Conservation (phyloP, 2,329 filamentous ascomycete species). For the Aspergillus fructus region DNA sequence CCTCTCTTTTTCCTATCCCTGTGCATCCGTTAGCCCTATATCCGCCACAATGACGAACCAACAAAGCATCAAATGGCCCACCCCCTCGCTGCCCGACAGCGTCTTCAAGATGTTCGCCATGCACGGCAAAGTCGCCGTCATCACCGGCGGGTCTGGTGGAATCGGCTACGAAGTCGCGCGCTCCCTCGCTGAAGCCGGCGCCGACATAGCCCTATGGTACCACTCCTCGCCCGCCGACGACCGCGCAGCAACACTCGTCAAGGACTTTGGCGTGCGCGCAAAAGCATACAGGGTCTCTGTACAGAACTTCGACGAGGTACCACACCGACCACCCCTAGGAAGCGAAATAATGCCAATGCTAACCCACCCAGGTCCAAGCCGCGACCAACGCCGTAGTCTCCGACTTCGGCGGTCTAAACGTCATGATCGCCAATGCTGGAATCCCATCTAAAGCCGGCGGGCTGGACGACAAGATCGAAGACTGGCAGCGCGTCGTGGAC, state of each 20-base stretch:
- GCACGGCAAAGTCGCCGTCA: constrained; percentile 67
- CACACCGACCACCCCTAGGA: too few species aligned
- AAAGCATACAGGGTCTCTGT: neutral
- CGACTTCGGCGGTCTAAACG: constrained; percentile 73
- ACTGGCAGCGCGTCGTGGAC: constrained; percentile 66
- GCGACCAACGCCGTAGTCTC: constrained; percentile 47
- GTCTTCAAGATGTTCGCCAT: constrained; percentile 59
- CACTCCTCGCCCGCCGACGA: constrained; percentile 58
- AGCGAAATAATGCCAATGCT: too few species aligned
- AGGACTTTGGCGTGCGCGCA: neutral
- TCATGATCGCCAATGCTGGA: constrained; percentile 78
- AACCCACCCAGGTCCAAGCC: neutral
- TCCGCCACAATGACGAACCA: neutral
- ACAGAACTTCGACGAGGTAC: neutral
- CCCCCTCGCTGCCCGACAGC: neutral
- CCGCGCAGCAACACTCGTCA: neutral
- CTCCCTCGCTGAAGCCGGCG: constrained; percentile 67
- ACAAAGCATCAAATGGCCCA: neutral
- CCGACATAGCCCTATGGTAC: constrained; percentile 72
- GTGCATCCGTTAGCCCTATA: neutral
- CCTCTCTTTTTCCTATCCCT: neutral
- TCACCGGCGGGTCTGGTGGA: constrained; percentile 68
- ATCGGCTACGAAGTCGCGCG: constrained; percentile 67
- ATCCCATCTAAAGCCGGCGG: constrained; percentile 70
- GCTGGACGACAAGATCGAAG: constrained; percentile 64